Percentiles rank a stretch among this genome's conserved stretches.
Conservation (phyloP, 2,329 filamentous ascomycete genomes). For the Colletotrichum tamarilloi region DNA sequence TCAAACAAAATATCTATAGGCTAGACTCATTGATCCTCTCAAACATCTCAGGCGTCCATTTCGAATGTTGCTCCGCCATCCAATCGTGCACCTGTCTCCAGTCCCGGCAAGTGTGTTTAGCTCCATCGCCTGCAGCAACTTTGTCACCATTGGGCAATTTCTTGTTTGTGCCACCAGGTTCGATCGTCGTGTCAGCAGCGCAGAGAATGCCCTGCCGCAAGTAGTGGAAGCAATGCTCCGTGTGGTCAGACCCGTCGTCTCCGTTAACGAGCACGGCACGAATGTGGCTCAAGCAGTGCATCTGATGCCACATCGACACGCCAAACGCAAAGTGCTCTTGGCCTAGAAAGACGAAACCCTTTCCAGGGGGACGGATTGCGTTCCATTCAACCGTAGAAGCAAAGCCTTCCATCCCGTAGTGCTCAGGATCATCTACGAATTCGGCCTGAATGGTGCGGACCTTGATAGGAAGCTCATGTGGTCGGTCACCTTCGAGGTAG, state of each 20-base stretch:
- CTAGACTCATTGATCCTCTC: background rate
- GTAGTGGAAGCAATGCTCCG: background rate
- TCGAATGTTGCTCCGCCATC: constrained; percentile 1
- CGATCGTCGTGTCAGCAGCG: background rate
- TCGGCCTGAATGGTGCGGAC: background rate
- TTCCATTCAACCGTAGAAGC: background rate
- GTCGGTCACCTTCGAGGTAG: background rate
- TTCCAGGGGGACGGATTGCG: background rate
- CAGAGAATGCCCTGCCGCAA: background rate
- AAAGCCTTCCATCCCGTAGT: background rate
- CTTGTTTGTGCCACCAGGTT: background rate
- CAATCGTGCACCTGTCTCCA: constrained; percentile 15
- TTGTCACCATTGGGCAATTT: background rate
- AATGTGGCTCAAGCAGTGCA: background rate
- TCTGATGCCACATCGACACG: background rate
- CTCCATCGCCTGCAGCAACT: background rate
- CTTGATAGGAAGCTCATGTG: background rate
- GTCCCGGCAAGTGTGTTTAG: constrained; percentile 14
- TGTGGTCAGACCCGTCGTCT: background rate
- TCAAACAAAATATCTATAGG: background rate
- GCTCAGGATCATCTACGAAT: background rate
- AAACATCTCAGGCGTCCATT: background rate
- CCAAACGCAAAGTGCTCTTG: background rate
- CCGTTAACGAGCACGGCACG: background rate
- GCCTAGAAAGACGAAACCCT: background rate